A percentile compares a stretch with the other conserved stretches of the same genome.
phyloP scores from a whole-genome alignment of 2,329 filamentous ascomycete genomes.

The Cercospora sp. region DNA sequence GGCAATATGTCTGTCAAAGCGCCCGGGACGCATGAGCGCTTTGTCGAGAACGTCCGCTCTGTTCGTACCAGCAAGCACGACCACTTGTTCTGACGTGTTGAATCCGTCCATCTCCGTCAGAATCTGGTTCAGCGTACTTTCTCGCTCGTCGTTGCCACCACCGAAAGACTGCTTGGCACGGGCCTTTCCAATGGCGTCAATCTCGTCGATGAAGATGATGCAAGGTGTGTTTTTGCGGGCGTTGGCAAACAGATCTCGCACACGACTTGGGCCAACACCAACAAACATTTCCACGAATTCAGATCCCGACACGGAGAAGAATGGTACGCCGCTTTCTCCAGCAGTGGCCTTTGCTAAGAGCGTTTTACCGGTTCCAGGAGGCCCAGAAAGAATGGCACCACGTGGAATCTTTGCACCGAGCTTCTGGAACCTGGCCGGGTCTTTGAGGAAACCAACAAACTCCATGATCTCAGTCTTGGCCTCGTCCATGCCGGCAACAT shows the following conservation, averaged over 20 bases:
- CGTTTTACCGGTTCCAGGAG: slow-evolving; percentile 97
- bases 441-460: slow-evolving; percentile 95
- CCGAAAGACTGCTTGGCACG: slow-evolving; percentile 79
- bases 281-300: slow-evolving; percentile 99
- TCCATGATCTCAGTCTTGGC: slow-evolving; percentile 99
- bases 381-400: slow-evolving; percentile 94
- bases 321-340: slow-evolving; percentile 93
- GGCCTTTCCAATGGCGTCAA: slow-evolving; percentile 93
- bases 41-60: slow-evolving; percentile 91
- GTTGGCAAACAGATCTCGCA: slow-evolving; percentile 90
- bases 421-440: slow-evolving; percentile 87
- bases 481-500: slow-evolving; percentile 97
- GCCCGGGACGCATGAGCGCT: slow-evolving; percentile 91
- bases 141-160: slow-evolving; percentile 94
- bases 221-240: slow-evolving; percentile 95
- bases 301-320: slow-evolving; percentile 97
- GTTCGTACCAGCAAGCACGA: slow-evolving; percentile 95
- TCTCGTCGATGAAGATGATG: slow-evolving; percentile 99
- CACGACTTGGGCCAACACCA: slow-evolving; percentile 92
- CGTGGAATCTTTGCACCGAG: slow-evolving; percentile 97
- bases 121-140: slow-evolving; percentile 96
- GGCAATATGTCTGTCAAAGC: slow-evolving; percentile 93
- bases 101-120: slow-evolving; percentile 99
- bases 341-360: slow-evolving; percentile 95
- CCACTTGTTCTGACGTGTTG: slow-evolving; percentile 94